phyloP scores from a whole-genome alignment of 2,329 filamentous ascomycete genomes.

The Cladosporium sp. region DNA sequence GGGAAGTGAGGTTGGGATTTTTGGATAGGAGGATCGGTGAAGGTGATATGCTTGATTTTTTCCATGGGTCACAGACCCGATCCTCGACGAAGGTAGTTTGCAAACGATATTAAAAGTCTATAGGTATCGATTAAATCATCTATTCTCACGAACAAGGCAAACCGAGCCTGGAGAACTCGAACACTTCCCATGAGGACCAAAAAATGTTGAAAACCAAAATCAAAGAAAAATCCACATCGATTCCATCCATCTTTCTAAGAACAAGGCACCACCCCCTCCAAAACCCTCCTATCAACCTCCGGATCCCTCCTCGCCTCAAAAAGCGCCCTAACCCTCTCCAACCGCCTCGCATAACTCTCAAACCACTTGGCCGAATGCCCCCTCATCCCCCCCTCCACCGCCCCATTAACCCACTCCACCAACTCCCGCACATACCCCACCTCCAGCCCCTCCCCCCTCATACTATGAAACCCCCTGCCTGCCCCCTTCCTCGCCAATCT shows the following conservation, averaged over 20 bases:
- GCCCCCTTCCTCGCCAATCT: slow-evolving; percentile 35
- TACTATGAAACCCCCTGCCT: slow-evolving; percentile 42
- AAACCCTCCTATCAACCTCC: not conserved
- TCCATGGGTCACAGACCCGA: no score
- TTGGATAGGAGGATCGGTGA: not conserved
- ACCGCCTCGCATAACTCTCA: slow-evolving; percentile 30
- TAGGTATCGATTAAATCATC: no score
- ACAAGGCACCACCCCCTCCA: slow-evolving; percentile 4
- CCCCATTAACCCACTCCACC: slow-evolving; percentile 36
- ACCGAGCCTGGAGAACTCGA: no score
- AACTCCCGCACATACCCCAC: slow-evolving; percentile 38
- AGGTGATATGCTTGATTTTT: not conserved
- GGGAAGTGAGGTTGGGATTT: no score
- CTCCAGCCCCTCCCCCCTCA: slow-evolving; percentile 34
- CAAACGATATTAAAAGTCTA: no score
- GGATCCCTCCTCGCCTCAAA: slow-evolving; percentile 13
- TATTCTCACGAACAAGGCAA: no score
- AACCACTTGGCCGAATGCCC: slow-evolving; percentile 36
- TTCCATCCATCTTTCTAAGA: not conserved
- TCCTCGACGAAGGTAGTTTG: no score
- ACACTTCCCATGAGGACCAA: no score
- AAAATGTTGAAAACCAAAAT: no score
- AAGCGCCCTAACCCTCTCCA: slow-evolving; percentile 31
- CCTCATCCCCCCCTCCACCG: slow-evolving; percentile 17
- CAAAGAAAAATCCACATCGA: no score